Evolutionary conservation across 2,329 filamentous ascomycete genomes (phyloP), one percentile per base, ranked within the genome.

Genomic region (Pseudogymnoascus sp.): DNA sequence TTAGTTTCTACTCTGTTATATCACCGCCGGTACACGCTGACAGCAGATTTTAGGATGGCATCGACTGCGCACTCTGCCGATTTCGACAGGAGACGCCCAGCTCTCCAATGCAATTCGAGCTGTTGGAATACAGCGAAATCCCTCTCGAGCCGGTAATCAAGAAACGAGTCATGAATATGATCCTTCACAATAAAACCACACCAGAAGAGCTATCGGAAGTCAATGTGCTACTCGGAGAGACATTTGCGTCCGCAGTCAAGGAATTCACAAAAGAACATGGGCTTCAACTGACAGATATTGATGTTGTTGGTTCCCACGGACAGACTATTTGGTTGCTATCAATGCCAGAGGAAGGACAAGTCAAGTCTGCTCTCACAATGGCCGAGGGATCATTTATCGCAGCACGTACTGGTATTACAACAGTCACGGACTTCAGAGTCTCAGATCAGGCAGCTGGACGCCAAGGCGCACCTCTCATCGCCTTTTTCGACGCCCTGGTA

Each of bases 81-180:
- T 86, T 85, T 70, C 75, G 74, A 57, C 83, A 86, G 69, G 77
- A 78, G 17, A 76, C 77, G 6, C 82, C 82, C 0, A 74, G 78
- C 6, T 74, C 76, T 4, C 77, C 81, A 2, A 80, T 87, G 78
- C 78, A 82, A 67, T 82, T 86, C 66, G 78, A 82, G 68, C 74
- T 86, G 4, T 74, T 84, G n/a, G 73, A 82, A 72, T 84, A 84
- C 70, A 81, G 78, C 59, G 82, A 85, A 67, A 76, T 83, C n/a
- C 78, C 81, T 0, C 73, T 86, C 15, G 79, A 82, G 28, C 77
- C 75, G 28, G 74, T 70, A 6, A 80, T 85, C 72, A 85, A 84
- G 72, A 80, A 80, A 68, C 78, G 79, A 1, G 79, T 86, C 35
- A 80, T 86, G 76, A 76, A 79, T 62, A 81, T 85, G 71, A 84